Conservation (phyloP, 345 rosid species). For the Citrus medica region DNA sequence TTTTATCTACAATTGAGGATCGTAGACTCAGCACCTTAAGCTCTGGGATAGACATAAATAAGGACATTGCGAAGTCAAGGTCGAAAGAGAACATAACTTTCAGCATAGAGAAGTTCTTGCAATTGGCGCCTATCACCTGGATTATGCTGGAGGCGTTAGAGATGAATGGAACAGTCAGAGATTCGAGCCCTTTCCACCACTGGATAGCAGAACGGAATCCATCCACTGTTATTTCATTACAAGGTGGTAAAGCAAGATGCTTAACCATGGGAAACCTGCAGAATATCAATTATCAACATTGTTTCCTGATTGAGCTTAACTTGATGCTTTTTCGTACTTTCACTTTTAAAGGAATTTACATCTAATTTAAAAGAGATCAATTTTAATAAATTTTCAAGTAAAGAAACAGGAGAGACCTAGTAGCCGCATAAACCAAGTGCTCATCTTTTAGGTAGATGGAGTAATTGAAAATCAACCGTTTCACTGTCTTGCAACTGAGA, state of each 20-base stretch:
- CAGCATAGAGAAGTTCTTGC: conserved; percentile 4
- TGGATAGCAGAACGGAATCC: background rate
- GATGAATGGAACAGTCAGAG: conserved; percentile 11
- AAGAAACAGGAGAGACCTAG: background rate
- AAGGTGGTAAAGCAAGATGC: conserved; percentile 11
- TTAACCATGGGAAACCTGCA: conserved; percentile 13
- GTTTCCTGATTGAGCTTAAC: background rate
- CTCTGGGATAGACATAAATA: background rate
- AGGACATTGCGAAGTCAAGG: conserved; percentile 7
- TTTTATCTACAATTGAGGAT: background rate
- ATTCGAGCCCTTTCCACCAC: conserved; percentile 3
- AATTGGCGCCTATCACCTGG: conserved; percentile 5
- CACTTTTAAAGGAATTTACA: background rate
- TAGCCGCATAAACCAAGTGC: conserved; percentile 10
- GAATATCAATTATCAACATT: background rate
- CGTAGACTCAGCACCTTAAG: conserved; percentile 18
- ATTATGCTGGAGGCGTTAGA: background rate
- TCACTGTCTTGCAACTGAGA: conserved; percentile 9
- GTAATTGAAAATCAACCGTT: conserved; percentile 3
- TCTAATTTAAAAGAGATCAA: background rate
- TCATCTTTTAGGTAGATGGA: background rate
- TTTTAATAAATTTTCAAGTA: background rate
- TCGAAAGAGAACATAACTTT: conserved; percentile 10
- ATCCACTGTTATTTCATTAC: conserved; percentile 9
- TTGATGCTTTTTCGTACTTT: background rate